These are phyloP conservation scores for Vigna radiata DNA, from an alignment of 306 rosid species.

Conservation along the genomic window DNA sequence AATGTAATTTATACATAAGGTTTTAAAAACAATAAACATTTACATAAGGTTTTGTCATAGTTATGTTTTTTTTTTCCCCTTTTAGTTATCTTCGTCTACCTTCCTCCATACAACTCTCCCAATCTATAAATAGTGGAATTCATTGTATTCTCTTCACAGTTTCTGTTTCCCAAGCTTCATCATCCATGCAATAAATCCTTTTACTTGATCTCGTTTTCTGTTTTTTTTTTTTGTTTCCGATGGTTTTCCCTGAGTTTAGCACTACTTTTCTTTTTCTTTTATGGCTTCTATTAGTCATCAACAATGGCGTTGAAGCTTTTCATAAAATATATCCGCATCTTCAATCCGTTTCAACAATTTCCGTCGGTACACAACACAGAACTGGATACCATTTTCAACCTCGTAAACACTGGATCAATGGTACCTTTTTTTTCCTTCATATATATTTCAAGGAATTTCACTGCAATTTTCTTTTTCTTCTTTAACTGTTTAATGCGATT, in stretches of 20 bases:
- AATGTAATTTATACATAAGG: no score
- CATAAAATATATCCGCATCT: conserved; percentile 60
- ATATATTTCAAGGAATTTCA: not conserved
- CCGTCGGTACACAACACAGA: conserved; percentile 50
- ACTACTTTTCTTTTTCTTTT: conserved; percentile 29
- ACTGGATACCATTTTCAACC: conserved; percentile 88
- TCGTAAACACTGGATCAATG: conserved; percentile 83
- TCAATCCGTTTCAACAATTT: conserved; percentile 49
- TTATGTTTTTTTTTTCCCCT: not conserved
- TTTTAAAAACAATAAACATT: no score
- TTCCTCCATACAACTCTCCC: not conserved
- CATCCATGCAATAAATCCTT: no score
- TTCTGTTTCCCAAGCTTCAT: not conserved
- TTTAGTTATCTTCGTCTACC: not conserved
- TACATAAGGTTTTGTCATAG: not conserved
- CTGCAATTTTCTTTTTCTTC: not conserved
- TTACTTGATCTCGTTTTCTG: not conserved
- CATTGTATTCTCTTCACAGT: not conserved
- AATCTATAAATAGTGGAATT: conserved; percentile 36
- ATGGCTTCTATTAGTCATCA: conserved; percentile 25
- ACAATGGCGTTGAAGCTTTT: conserved; percentile 61
- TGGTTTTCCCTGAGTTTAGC: conserved; percentile 38
- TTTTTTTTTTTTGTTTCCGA: not conserved
- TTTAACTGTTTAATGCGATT: not conserved
- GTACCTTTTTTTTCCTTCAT: conserved; percentile 39